phyloP scores from a whole-genome alignment of 2,329 filamentous ascomycete genomes.

The Pleomassaria siparia region DNA sequence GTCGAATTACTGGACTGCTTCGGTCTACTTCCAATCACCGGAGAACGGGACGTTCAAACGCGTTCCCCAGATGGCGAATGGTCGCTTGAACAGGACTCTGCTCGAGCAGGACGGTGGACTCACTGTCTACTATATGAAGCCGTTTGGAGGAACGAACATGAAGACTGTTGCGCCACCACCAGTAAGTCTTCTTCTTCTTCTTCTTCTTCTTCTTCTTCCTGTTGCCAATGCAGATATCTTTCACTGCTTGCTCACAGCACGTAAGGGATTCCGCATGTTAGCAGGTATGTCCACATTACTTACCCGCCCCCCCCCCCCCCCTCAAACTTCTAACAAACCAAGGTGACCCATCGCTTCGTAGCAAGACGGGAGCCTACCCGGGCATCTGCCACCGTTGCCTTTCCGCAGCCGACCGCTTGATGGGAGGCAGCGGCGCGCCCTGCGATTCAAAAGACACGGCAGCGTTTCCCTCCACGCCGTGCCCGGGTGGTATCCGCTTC shows the following conservation, averaged over 20 bases:
- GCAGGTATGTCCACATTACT: no score
- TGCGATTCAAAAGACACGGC: constrained; percentile 10
- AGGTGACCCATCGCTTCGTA: constrained; percentile 47
- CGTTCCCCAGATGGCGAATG: constrained; percentile 40
- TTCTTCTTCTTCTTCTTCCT: not conserved
- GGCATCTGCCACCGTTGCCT: constrained; percentile 38
- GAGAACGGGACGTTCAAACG: constrained; percentile 34
- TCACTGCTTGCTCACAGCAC: constrained; percentile 27
- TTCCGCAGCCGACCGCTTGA: constrained; percentile 35
- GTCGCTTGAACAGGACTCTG: constrained; percentile 29
- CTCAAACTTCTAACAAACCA: no score
- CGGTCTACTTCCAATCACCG: constrained; percentile 34
- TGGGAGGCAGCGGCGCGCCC: constrained; percentile 17
- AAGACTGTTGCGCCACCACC: constrained; percentile 44
- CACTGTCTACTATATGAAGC: constrained; percentile 42
- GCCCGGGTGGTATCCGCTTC: constrained; percentile 60
- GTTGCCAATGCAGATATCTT: not conserved
- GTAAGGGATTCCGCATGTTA: constrained; percentile 66
- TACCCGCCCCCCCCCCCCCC: no score
- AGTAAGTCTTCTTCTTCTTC: not conserved
- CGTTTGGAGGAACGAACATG: constrained; percentile 24
- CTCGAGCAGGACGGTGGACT: constrained; percentile 37
- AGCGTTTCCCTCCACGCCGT: constrained; percentile 51
- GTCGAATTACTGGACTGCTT: constrained; percentile 39
- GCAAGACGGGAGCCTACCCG: not conserved